These are phyloP conservation scores for Serendipita sp. DNA, from an alignment of 768 basidiomycete species.

Conservation along the genomic window DNA sequence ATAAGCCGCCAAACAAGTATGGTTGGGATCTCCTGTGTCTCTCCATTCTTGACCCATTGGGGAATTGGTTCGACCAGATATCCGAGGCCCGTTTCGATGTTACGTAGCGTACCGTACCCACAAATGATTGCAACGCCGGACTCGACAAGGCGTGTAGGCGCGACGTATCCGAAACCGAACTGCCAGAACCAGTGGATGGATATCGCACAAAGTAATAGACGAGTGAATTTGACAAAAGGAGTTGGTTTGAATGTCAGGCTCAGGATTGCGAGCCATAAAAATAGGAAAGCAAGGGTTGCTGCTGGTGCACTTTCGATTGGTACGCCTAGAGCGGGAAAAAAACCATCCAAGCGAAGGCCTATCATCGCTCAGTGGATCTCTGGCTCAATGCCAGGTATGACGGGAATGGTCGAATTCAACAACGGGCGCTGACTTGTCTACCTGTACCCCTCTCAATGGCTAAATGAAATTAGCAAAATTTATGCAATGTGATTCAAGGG, in stretches of 20 bases:
- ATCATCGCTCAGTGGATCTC: background rate
- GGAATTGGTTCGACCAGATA: background rate
- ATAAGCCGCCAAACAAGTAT: background rate
- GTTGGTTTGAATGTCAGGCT: background rate
- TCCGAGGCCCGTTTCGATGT: background rate
- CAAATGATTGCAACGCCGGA: background rate
- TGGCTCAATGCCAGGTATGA: no score
- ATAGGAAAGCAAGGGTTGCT: background rate
- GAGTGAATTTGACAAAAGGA: background rate
- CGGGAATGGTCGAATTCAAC: no score
- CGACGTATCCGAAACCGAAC: background rate
- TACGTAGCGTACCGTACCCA: background rate
- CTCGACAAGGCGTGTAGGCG: background rate
- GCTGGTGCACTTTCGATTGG: background rate
- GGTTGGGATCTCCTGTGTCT: background rate
- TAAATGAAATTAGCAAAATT: no score
- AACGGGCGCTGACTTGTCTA: no score
- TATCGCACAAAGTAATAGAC: background rate
- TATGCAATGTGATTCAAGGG: no score
- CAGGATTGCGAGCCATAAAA: background rate
- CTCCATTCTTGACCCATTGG: background rate
- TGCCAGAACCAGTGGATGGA: background rate
- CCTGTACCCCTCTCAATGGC: no score
- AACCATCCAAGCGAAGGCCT: background rate
- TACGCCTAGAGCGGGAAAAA: background rate